Base-by-base conservation (phyloP, 495 filamentous ascomycete genomes). In the Rostrohypoxylon terebratum region DNA sequence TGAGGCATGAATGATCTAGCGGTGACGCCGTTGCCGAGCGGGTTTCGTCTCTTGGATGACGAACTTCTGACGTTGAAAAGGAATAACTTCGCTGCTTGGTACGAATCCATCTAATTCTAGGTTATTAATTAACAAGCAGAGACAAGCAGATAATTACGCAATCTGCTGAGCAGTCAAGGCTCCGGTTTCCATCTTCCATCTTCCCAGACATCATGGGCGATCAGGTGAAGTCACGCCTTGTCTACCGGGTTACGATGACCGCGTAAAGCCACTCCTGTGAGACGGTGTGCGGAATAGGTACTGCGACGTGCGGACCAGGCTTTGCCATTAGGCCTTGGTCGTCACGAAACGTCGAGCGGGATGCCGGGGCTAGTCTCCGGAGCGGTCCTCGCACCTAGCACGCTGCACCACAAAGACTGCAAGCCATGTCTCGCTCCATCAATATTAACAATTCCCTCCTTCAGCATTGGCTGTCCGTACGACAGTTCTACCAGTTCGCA, bases 1-100 rank as follows among this genome's bases (percentile, higher is more conserved):
- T 34, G 60, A 65, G 65, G 47, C 65, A 40, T 42, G 55, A 50
- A 47, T 53, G 31, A 25, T 73, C 61, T 69, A 44, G 60, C 65
- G 71, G 66, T 66, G 66, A 59, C 61, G 40, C 55, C 71, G 62
- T 57, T 63, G 48, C 66, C 63, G 69, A 73, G 47, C 14, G 4
- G 28, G n/a, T 53, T 50, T 38, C 60, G 0, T 25, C 38, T 40
- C 28, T 40, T 21, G 50, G 13, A 57, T 63, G 36, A 55, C 21
- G 38, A 53, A 51, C 36, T 13, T 40, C 38, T 38, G 45, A 51
- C 45, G 18, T 40, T 31, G 31, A 51, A 53, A 59, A 63, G 44
- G 42, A 63, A 69, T 20, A 13, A 25, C 57, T 57, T 53, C 25
- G 71, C 44, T 45, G 23, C 14, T 47, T 69, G 47, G 61, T 9